Evolutionary conservation across 805 yeast species (phyloP).

Genomic region (Sungouiozyma ichnusensis): DNA sequence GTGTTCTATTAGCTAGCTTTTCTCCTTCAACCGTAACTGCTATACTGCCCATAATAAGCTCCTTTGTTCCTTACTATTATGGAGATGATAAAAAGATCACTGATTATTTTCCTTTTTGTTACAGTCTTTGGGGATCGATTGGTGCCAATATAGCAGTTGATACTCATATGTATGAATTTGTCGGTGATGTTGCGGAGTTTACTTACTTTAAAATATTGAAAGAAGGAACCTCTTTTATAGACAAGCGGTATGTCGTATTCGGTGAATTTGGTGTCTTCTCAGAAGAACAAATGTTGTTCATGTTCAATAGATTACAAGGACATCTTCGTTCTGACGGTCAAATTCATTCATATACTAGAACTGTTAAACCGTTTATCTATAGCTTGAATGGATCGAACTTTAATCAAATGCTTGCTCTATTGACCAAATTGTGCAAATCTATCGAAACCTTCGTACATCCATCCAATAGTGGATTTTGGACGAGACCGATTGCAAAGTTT

Average conservation of each 20-base stretch:
- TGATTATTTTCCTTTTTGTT: slow-evolving; percentile 54
- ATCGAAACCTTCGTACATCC: slow-evolving; percentile 83
- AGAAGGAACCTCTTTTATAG: slow-evolving; percentile 10
- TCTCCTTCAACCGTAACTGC: slow-evolving; percentile 43
- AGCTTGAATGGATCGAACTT: slow-evolving; percentile 47
- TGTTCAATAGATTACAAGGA: slow-evolving; percentile 45
- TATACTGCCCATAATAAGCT: slow-evolving; percentile 42
- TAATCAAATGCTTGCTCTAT: slow-evolving; percentile 37
- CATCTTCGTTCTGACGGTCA: slow-evolving; percentile 30
- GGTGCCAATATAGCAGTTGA: slow-evolving; percentile 43
- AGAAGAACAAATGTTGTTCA: slow-evolving; percentile 46
- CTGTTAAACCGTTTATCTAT: slow-evolving; percentile 40
- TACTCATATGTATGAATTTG: slow-evolving; percentile 49
- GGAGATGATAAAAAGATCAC: slow-evolving; percentile 33
- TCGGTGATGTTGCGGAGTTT: slow-evolving; percentile 50
- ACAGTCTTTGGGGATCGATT: slow-evolving; percentile 60
- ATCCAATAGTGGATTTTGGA: slow-evolving; percentile 88
- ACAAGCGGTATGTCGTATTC: slow-evolving; percentile 12
- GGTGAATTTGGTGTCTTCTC: slow-evolving; percentile 56
- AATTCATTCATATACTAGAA: slow-evolving; percentile 35
- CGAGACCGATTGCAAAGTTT: slow-evolving; percentile 54
- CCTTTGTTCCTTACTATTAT: slow-evolving; percentile 40
- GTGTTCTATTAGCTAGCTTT: slow-evolving; percentile 40
- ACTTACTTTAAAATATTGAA: slow-evolving; percentile 28
- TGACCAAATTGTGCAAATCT: slow-evolving; percentile 52